A percentile compares a stretch with the other conserved stretches of the same genome.
Conservation (phyloP, 164 flowering plant species). For the Paratinospora sagittata region DNA sequence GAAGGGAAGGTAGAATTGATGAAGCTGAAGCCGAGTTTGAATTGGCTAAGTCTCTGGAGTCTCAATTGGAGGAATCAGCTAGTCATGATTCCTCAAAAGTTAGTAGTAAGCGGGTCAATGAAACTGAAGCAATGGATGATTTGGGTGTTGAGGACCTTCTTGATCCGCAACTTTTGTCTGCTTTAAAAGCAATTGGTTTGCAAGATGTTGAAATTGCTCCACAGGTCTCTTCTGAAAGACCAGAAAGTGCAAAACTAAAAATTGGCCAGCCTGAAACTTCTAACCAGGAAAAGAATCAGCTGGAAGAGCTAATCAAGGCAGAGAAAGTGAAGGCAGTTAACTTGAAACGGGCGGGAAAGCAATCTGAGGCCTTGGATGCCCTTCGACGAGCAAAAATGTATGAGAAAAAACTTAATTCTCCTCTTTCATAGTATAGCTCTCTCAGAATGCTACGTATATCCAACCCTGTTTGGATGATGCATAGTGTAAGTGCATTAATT, state of each 20-base stretch:
- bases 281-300: constrained; percentile 38
- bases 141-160: constrained; percentile 68
- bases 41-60: constrained; percentile 75
- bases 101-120: constrained; percentile 16
- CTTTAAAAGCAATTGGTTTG: constrained; percentile 68
- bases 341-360: constrained; percentile 79
- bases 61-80: constrained; percentile 55
- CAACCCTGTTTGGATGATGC: not conserved
- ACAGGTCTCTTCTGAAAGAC: constrained; percentile 22
- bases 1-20: constrained; percentile 70
- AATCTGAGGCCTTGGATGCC: constrained; percentile 83
- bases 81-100: constrained; percentile 19
- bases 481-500: not conserved
- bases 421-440: constrained; percentile 16
- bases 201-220: constrained; percentile 29
- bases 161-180: constrained; percentile 87
- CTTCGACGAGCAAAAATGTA: constrained; percentile 66
- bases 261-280: constrained; percentile 19
- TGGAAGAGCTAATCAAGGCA: constrained; percentile 70
- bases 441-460: not conserved
- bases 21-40: constrained; percentile 89
- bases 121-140: constrained; percentile 34
- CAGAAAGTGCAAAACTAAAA: constrained; percentile 26
- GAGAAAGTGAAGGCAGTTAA: constrained; percentile 78
- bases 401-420: constrained; percentile 74